Conservation (phyloP, 768 basidiomycete genomes). For the Leccinellum luteum region DNA sequence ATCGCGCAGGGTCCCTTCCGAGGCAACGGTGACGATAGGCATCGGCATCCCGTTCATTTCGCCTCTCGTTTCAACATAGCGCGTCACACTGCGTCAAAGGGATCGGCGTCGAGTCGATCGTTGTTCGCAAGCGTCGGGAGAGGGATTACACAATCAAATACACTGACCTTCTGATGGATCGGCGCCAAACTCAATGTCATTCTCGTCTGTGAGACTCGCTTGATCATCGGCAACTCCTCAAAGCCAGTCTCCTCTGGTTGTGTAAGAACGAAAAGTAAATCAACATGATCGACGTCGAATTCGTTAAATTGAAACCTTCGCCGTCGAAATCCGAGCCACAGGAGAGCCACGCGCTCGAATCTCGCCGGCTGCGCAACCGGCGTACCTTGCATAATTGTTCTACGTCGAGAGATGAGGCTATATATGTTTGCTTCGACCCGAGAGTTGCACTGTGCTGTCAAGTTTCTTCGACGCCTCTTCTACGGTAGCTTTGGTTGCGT, state of each 20-base stretch:
- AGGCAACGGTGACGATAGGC: not conserved
- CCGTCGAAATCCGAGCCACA: constrained; percentile 15
- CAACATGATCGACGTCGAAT: constrained; percentile 27
- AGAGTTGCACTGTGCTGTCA: constrained; percentile 1
- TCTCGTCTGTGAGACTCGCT: constrained; percentile 3
- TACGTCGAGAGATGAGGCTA: constrained; percentile 5
- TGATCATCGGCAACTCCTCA: not conserved
- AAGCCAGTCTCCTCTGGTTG: constrained; percentile 2
- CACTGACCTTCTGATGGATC: constrained; percentile 4
- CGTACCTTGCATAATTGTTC: constrained; percentile 19
- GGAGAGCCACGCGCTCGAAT: constrained; percentile 18
- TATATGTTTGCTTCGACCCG: constrained; percentile 14
- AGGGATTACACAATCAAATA: not conserved
- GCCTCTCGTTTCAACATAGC: constrained; percentile 2
- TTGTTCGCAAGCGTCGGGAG: not conserved
- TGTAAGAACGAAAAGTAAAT: constrained; percentile 19
- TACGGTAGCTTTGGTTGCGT: not conserved
- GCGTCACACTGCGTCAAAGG: constrained; percentile 2
- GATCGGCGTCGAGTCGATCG: constrained; percentile 17
- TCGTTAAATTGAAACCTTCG: constrained; percentile 14
- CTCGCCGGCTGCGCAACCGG: constrained; percentile 19
- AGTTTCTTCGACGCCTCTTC: constrained; percentile 8
- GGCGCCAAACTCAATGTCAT: constrained; percentile 13
- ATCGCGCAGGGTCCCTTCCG: not conserved
- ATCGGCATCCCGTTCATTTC: constrained; percentile 8